These are phyloP conservation scores for Pestalotiopsis sp. DNA, from an alignment of 2,329 filamentous ascomycete species.

Conservation along the genomic window DNA sequence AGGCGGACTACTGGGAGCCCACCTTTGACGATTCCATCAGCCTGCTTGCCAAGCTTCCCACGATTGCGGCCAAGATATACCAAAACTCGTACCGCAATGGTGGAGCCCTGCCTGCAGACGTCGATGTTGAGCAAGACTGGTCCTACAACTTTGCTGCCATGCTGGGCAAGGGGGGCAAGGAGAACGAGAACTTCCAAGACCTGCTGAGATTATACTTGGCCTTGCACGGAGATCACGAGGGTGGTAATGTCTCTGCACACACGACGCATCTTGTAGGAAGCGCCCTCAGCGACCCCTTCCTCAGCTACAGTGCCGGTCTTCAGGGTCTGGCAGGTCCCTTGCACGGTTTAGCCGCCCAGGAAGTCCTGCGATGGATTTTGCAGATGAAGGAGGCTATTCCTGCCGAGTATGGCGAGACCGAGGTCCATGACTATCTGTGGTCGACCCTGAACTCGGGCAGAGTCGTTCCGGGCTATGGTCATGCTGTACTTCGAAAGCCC, in stretches of 20 bases:
- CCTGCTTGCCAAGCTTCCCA: slow-evolving; percentile 92
- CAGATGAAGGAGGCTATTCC: slow-evolving; percentile 94
- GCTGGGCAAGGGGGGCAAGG: slow-evolving; percentile 84
- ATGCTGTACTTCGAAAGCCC: slow-evolving; percentile 94
- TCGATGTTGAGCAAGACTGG: slow-evolving; percentile 91
- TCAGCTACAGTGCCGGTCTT: slow-evolving; percentile 94
- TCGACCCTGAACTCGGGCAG: slow-evolving; percentile 89
- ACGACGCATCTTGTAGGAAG: slow-evolving; percentile 93
- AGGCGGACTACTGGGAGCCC: slow-evolving; percentile 98
- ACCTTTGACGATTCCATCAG: slow-evolving; percentile 95
- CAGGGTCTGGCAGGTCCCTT: slow-evolving; percentile 94
- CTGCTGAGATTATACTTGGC: slow-evolving; percentile 91
- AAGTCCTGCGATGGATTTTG: slow-evolving; percentile 94
- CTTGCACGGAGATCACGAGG: slow-evolving; percentile 97
- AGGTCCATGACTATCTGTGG: slow-evolving; percentile 92
- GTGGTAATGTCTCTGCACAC: slow-evolving; percentile 96
- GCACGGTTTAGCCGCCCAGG: slow-evolving; percentile 90
- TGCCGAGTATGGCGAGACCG: slow-evolving; percentile 73
- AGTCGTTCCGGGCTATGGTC: slow-evolving; percentile 92
- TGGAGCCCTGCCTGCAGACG: slow-evolving; percentile 71
- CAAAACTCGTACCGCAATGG: slow-evolving; percentile 82
- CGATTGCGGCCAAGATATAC: slow-evolving; percentile 97
- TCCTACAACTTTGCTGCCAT: slow-evolving; percentile 98
- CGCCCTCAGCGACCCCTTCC: slow-evolving; percentile 90
- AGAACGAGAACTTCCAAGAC: slow-evolving; percentile 95